Percentiles rank a stretch among this genome's conserved stretches.
Evolutionary conservation across 2,329 filamentous ascomycete genomes (phyloP).

Genomic region (Clarireedia homoeocarpa): DNA sequence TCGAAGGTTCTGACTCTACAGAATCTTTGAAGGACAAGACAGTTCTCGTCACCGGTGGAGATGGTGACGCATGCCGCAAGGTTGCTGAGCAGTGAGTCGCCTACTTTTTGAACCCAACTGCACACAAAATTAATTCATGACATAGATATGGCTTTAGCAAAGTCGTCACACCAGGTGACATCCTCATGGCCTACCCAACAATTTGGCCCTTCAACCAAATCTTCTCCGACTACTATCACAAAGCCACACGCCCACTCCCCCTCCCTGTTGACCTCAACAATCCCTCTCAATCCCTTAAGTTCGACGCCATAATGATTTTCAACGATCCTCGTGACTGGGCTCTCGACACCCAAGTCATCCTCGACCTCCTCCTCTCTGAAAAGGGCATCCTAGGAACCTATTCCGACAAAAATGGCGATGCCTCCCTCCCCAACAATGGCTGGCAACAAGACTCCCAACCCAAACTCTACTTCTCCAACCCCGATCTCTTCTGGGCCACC

Average conservation of each 20-base stretch:
- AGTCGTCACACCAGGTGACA: constrained; percentile 80
- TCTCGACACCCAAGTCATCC: constrained; percentile 75
- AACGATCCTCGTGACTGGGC: constrained; percentile 97
- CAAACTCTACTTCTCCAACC: constrained; percentile 77
- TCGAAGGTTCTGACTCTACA: constrained; percentile 48
- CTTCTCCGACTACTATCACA: constrained; percentile 52
- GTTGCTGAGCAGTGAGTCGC: constrained; percentile 54
- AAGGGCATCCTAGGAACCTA: constrained; percentile 75
- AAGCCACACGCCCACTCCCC: constrained; percentile 51
- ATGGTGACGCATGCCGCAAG: constrained; percentile 30
- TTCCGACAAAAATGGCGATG: constrained; percentile 61
- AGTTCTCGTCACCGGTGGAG: constrained; percentile 63
- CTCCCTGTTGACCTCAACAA: constrained; percentile 35
- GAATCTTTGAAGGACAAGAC: constrained; percentile 52
- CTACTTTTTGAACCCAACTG: constrained; percentile 22
- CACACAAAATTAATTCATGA: constrained; percentile 5
- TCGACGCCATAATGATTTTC: constrained; percentile 89
- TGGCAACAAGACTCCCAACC: constrained; percentile 80
- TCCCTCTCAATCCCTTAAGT: constrained; percentile 50
- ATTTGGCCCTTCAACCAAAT: constrained; percentile 78
- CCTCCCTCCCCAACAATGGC: constrained; percentile 59
- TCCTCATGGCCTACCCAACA: constrained; percentile 61
- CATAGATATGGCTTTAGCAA: constrained; percentile 64
- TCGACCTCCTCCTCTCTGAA: constrained; percentile 74
- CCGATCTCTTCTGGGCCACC: constrained; percentile 84